Base-by-base conservation (phyloP, 179 eudicot species). In the Drosera spatulata region DNA sequence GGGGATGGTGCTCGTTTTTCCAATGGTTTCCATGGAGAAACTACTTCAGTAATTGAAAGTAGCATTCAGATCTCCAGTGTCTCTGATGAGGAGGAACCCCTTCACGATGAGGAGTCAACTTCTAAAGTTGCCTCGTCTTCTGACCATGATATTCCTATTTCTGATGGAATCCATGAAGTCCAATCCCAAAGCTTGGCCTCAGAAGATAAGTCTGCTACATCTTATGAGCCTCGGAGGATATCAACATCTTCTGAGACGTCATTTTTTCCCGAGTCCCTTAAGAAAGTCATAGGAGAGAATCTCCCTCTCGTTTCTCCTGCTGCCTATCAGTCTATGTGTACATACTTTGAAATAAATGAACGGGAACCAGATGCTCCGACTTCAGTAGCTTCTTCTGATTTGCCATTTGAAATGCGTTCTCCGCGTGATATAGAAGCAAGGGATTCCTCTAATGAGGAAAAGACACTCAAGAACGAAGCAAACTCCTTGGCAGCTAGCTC, bases 231-330 rank as follows among this genome's bases (percentile, higher is more conserved):
- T 50, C 75, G 79, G 55, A 61, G 66, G 61, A 72, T 81, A 39
- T 64, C 66, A 43, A 58, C 73, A 62, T 75, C 77, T 56, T 71
- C 81, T 56, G 75, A 85, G 33, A 67, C 82, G 45, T 71, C 78
- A 59, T 76, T 88, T 12, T 67, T 84, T 47, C 71, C 85, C 10
- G 73, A 72, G 12, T 80, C 82, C 15, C 70, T 73, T 42, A 73
- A 73, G 61, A 79, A 74, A 63, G 87, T 73, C 45, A 74, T 84
- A 56, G 75, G 63, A 58, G 67, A 75, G 7, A 71, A 57, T 63
- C 64, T 73, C 39, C 73, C 82, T 57, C 65, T 62, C 44, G 70
- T 81, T 54, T 69, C 79, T 63, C 71, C 85, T 39, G 55, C 59
- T 50, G 73, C 87, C 43, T 53, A 56, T 45, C 73, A 75, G 60